A percentile compares a stretch with the other conserved stretches of the same genome.
phyloP scores from a whole-genome alignment of 129 eudicot species.

The Centrapalus pauciflorus region DNA sequence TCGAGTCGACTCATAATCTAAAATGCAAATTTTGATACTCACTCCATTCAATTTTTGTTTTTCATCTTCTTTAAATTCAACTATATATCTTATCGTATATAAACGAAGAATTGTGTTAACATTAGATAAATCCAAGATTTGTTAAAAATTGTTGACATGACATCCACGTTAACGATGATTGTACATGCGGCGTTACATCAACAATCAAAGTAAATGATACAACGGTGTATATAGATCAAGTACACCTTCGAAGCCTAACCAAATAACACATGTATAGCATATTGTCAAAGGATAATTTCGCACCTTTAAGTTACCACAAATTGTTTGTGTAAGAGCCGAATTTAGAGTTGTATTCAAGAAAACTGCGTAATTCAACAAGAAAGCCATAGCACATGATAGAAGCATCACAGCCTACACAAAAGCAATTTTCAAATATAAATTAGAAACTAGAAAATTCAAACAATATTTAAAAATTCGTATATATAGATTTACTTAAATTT shows the following conservation, averaged over 20 bases:
- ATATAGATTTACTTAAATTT: background rate
- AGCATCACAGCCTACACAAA: conserved; percentile 44
- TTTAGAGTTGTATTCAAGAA: conserved; percentile 50
- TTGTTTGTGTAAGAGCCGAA: conserved; percentile 58
- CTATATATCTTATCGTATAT: too few species aligned
- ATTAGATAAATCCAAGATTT: too few species aligned
- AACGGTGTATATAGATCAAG: background rate
- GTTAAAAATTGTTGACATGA: too few species aligned
- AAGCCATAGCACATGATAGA: conserved; percentile 47
- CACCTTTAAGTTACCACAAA: conserved; percentile 57
- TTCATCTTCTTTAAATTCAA: too few species aligned
- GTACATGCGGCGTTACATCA: too few species aligned
- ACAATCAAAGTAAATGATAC: too few species aligned
- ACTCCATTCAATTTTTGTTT: too few species aligned
- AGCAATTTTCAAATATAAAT: background rate
- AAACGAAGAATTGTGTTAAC: too few species aligned
- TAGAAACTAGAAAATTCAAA: background rate
- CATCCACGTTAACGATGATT: too few species aligned
- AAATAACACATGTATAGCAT: background rate
- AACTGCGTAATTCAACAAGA: conserved; percentile 45
- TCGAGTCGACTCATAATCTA: too few species aligned
- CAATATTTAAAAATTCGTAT: background rate
- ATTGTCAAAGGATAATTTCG: background rate
- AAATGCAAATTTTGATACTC: too few species aligned
- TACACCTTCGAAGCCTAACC: background rate